Evolutionary conservation across 1,284 basidiomycete genomes (phyloP).

Genomic region (Fomitopsis palustris): DNA sequence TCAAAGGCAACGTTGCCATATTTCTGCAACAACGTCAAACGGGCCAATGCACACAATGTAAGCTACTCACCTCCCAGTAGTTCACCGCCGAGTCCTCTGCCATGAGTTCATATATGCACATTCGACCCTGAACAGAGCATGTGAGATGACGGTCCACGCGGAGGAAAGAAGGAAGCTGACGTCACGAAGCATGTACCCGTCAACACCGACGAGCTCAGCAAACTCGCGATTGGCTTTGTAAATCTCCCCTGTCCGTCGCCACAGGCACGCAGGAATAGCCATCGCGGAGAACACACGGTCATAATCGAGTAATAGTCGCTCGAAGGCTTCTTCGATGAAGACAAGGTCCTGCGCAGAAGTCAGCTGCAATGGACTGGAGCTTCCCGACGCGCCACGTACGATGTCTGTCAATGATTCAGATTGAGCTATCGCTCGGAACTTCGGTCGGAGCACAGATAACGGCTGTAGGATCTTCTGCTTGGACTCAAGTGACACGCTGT

Average conservation of each 20-base stretch:
- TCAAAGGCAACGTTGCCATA: conserved; percentile 96
- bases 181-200: conserved; percentile 79
- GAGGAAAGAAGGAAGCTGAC: conserved; percentile 41
- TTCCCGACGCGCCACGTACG: conserved; percentile 34
- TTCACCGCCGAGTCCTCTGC: conserved; percentile 95
- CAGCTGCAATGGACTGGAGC: conserved; percentile 1
- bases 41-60: conserved; percentile 5
- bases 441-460: conserved; percentile 87
- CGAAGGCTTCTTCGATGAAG: conserved; percentile 97
- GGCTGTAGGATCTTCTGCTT: conserved; percentile 89
- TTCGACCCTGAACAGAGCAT: conserved; percentile 55
- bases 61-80: conserved; percentile 82
- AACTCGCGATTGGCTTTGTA: conserved; percentile 98
- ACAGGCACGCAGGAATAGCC: conserved; percentile 95
- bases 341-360: conserved; percentile 73
- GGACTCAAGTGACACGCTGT: conserved; percentile 83
- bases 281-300: conserved; percentile 94
- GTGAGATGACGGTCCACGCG: conserved; percentile 9
- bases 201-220: conserved; percentile 81
- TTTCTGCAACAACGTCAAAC: conserved; percentile 48
- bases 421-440: conserved; percentile 90
- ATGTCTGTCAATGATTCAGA: conserved; percentile 76
- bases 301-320: conserved; percentile 92
- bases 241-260: conserved; percentile 96
- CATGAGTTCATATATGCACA: conserved; percentile 98